These are phyloP conservation scores for Ammopiptanthus mongolicus DNA, from an alignment of 306 rosid genomes.

Conservation along the genomic window DNA sequence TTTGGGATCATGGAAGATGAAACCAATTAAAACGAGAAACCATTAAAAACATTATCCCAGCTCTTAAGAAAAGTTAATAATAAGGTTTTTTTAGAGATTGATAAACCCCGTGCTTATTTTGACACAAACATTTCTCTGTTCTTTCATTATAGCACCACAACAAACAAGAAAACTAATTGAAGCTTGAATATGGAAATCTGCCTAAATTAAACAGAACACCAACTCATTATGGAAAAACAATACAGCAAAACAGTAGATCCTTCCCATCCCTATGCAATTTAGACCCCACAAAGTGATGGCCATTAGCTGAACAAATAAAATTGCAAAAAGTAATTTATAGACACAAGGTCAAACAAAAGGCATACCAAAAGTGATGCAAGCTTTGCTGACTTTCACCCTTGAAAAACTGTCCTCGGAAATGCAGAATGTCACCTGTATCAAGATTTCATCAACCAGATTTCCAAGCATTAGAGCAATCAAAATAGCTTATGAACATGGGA, in stretches of 20 bases:
- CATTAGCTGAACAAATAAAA: background rate
- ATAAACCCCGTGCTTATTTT: too few species aligned
- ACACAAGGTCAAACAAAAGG: constrained; percentile 11
- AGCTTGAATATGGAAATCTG: background rate
- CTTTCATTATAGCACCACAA: too few species aligned
- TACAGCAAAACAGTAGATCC: background rate
- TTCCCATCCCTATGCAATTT: background rate
- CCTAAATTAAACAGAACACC: background rate
- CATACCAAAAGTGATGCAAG: constrained; percentile 94
- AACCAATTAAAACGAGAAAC: too few species aligned
- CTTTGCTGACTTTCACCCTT: constrained; percentile 95
- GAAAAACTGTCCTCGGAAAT: constrained; percentile 76
- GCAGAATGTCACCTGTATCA: constrained; percentile 81
- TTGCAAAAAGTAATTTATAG: background rate
- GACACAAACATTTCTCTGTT: too few species aligned
- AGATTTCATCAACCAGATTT: too few species aligned
- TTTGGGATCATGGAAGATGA: background rate
- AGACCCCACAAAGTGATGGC: background rate
- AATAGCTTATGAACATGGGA: too few species aligned
- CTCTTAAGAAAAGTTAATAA: too few species aligned
- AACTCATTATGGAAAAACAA: background rate
- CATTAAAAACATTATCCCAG: too few species aligned
- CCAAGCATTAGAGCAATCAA: too few species aligned
- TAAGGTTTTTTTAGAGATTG: too few species aligned
- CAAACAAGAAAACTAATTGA: too few species aligned